Evolutionary conservation across 345 rosid species (phyloP).

Genomic region (Alliaria petiolata): DNA sequence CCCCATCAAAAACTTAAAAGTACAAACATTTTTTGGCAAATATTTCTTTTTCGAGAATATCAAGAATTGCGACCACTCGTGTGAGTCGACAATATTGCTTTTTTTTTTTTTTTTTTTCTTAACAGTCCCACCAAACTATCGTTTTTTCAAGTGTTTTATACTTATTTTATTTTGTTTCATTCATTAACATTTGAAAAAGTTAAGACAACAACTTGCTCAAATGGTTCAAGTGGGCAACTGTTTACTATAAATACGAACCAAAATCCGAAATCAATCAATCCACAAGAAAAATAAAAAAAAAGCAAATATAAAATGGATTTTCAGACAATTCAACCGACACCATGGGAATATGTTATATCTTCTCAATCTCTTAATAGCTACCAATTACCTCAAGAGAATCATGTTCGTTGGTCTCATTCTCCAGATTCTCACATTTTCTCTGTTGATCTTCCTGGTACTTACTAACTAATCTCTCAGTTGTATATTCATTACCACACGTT

Average conservation of each 20-base stretch:
- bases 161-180: not conserved
- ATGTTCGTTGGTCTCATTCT: slow-evolving; percentile 64
- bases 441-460: slow-evolving; percentile 65
- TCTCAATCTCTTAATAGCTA: slow-evolving; percentile 31
- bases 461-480: not conserved
- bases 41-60: not conserved
- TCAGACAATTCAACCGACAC: slow-evolving; percentile 35
- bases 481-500: not conserved
- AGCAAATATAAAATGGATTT: slow-evolving; percentile 38
- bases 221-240: slow-evolving; percentile 9
- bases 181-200: not conserved
- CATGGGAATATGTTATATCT: slow-evolving; percentile 43
- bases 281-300: not conserved
- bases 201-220: slow-evolving; percentile 29
- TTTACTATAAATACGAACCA: not conserved
- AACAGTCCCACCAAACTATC: not conserved
- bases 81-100: not conserved
- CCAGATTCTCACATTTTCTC: slow-evolving; percentile 67
- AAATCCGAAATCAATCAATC: not conserved
- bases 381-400: slow-evolving; percentile 39
- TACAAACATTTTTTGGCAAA: too few relatives aligned
- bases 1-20: too few relatives aligned
- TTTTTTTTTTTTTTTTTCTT: not conserved
- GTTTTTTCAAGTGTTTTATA: not conserved
- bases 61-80: not conserved